Evolutionary conservation across 495 filamentous ascomycete genomes (phyloP), one percentile per base, ranked within the genome.

Genomic region (Talaromyces proteolyticus): DNA sequence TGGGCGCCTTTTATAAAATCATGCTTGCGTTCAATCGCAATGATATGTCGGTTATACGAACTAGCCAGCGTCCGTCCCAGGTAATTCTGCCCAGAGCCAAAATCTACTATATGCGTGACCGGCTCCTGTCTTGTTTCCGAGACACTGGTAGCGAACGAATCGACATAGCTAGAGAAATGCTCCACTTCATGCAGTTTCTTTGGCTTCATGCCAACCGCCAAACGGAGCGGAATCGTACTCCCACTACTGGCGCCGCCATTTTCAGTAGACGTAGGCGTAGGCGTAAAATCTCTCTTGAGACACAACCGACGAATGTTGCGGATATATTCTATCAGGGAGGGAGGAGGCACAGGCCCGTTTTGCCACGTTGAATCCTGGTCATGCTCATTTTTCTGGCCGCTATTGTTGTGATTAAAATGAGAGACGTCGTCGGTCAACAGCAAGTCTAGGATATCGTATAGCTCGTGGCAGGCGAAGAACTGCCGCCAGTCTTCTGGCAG

Each of bases 71-170:
- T 86, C 39, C 93, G 81, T 10, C 93, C 91, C 1, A 98, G 80
- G 60, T 98, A 98, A 57, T 93, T 96, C 60, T 96, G 93, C 0
- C 93, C 93, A 43, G 89, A 94, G 19, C 93, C 93, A 65, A 96
- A 96, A 65, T 98, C 93, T 46, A 96, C 82, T 49, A 96, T 79
- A 69, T 97, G 91, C 1, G 89, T 89, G 45, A 96, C 83, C 18
- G 73, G 58, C 42, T 72, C 66, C 20, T 67, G 68, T 21, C 62
- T 66, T 53, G 79, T 74, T 38, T 75, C 64, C 2, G 75, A 66
- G 45, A 88, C 81, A 34, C 82, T 77, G 7, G 72, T 70, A 36
- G 66, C 65, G 14, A 76, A 60, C 25, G 65, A 60, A 53, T 74
- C 59, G 51, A 87, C 73, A 56, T 84, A 96, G 22, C 57, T 64